phyloP scores from a whole-genome alignment of 768 basidiomycete species.

The Psilocybe subaeruginosa region DNA sequence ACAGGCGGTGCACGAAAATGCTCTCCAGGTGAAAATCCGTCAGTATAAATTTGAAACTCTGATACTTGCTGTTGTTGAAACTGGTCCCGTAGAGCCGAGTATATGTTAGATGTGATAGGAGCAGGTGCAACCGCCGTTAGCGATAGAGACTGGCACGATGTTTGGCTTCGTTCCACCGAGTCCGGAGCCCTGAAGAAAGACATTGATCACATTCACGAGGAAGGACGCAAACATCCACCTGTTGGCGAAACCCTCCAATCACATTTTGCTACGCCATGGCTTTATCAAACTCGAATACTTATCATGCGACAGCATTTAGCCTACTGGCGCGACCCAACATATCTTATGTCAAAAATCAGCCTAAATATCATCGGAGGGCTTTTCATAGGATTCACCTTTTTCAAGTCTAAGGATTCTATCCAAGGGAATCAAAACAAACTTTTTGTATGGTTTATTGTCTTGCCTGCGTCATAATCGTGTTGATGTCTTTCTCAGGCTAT shows the following conservation, averaged over 20 bases:
- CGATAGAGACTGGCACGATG: slow-evolving; percentile 56
- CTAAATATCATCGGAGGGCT: slow-evolving; percentile 58
- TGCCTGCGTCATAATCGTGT: background rate
- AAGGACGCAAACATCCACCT: slow-evolving; percentile 49
- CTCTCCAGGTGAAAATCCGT: slow-evolving; percentile 74
- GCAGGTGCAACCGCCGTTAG: slow-evolving; percentile 66
- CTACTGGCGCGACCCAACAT: slow-evolving; percentile 65
- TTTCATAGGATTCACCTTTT: slow-evolving; percentile 69
- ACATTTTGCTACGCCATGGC: slow-evolving; percentile 58
- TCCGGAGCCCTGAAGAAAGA: slow-evolving; percentile 33
- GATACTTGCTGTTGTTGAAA: too few relatives aligned
- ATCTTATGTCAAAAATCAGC: slow-evolving; percentile 59
- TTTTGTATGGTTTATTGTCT: slow-evolving; percentile 48
- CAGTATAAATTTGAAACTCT: slow-evolving; percentile 15
- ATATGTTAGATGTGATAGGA: slow-evolving; percentile 72
- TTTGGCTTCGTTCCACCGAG: slow-evolving; percentile 46
- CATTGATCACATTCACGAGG: slow-evolving; percentile 50
- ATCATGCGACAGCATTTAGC: slow-evolving; percentile 44
- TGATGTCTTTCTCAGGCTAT: slow-evolving; percentile 40
- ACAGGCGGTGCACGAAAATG: slow-evolving; percentile 67
- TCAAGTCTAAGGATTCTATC: slow-evolving; percentile 52
- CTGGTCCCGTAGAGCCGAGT: slow-evolving; percentile 48
- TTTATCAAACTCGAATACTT: slow-evolving; percentile 46
- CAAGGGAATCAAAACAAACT: slow-evolving; percentile 68
- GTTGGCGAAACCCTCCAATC: slow-evolving; percentile 39